Evolutionary conservation across 1,284 basidiomycete species (phyloP).

Genomic region (Cryptococcus jaspeensis): DNA sequence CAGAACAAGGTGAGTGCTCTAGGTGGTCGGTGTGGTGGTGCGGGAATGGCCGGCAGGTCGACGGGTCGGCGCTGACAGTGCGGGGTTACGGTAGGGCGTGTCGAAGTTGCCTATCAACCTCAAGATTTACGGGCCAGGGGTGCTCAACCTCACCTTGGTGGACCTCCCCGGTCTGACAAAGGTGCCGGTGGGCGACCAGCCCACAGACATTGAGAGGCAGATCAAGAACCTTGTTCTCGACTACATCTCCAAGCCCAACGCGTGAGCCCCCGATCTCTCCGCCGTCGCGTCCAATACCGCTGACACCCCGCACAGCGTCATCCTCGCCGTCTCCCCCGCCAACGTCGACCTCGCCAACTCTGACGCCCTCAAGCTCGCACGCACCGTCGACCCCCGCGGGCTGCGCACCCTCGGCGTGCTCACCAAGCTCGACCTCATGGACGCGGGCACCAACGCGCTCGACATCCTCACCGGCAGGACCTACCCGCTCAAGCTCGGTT

Average conservation of each 20-base stretch:
- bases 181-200: conserved; percentile 69
- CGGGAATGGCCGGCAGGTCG: neutral
- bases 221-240: conserved; percentile 91
- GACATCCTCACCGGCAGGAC: conserved; percentile 95
- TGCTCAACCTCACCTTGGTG: conserved; percentile 91
- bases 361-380: conserved; percentile 93
- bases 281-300: neutral
- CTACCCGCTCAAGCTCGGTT: conserved; percentile 95
- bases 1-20: conserved; percentile 82
- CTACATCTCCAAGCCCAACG: conserved; percentile 95
- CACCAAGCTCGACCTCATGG: conserved; percentile 98
- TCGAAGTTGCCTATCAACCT: conserved; percentile 93
- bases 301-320: conserved; percentile 62
- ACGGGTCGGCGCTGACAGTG: neutral
- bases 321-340: conserved; percentile 92
- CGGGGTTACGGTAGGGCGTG: conserved; percentile 61
- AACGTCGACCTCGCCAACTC: conserved; percentile 99
- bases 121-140: conserved; percentile 91
- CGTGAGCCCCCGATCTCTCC: conserved; percentile 56
- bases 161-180: conserved; percentile 96
- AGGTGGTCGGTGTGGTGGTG: neutral
- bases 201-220: conserved; percentile 91
- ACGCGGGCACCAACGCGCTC: conserved; percentile 94
- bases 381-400: conserved; percentile 91
- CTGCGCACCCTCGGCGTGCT: conserved; percentile 93